A percentile compares a stretch with the other conserved stretches of the same genome.
Conservation (phyloP, 495 filamentous ascomycete genomes). For the Hypoxylon perforatum region DNA sequence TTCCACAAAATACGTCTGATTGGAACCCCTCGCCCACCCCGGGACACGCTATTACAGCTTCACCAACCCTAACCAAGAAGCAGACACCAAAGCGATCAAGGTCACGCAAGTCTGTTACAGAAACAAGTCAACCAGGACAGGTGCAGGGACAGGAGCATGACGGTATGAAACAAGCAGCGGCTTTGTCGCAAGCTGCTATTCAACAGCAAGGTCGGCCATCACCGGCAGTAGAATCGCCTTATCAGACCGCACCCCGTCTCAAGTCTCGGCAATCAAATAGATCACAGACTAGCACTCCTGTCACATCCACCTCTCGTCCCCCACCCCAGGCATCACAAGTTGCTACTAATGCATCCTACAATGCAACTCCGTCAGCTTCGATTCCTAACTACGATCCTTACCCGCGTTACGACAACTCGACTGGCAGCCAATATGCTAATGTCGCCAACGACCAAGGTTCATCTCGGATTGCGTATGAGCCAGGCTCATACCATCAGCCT, state of each 20-base stretch:
- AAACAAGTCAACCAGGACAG: slow-evolving; percentile 12
- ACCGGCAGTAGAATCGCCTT: slow-evolving; percentile 37
- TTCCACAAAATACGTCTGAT: slow-evolving; percentile 25
- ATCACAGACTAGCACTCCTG: slow-evolving; percentile 42
- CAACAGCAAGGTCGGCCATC: slow-evolving; percentile 32
- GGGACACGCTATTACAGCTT: slow-evolving; percentile 19
- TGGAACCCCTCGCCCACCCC: slow-evolving; percentile 34
- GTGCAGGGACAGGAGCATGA: slow-evolving; percentile 9
- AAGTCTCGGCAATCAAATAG: slow-evolving; percentile 36
- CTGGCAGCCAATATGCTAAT: slow-evolving; percentile 36
- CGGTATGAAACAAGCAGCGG: slow-evolving; percentile 24
- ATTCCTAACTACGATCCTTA: slow-evolving; percentile 41
- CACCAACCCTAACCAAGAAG: slow-evolving; percentile 28
- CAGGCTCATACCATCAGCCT: slow-evolving; percentile 43
- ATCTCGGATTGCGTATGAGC: slow-evolving; percentile 40
- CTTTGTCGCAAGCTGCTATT: slow-evolving; percentile 21
- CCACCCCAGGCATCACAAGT: slow-evolving; percentile 37
- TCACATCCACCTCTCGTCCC: slow-evolving; percentile 31
- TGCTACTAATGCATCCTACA: slow-evolving; percentile 30
- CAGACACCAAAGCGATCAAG: slow-evolving; percentile 32
- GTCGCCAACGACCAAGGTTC: slow-evolving; percentile 30
- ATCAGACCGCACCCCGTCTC: slow-evolving; percentile 32
- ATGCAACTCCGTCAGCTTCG: slow-evolving; percentile 24
- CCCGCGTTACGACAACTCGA: slow-evolving; percentile 36
- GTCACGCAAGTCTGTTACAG: slow-evolving; percentile 34